phyloP scores from a whole-genome alignment of 2,329 filamentous ascomycete genomes.

The Septoria petroselini region DNA sequence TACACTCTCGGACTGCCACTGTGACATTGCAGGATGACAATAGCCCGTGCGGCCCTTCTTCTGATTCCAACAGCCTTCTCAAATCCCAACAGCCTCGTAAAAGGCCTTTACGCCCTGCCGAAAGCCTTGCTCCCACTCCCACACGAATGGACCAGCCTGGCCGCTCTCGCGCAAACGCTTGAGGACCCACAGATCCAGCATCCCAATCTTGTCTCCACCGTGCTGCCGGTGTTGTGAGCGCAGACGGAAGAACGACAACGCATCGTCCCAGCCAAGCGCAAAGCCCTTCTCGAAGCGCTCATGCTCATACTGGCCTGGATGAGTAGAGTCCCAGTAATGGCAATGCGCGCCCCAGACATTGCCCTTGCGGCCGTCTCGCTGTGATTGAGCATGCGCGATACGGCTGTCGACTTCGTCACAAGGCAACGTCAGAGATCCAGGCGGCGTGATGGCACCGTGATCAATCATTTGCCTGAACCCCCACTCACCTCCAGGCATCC shows the following conservation, averaged over 20 bases:
- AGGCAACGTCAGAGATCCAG: conserved; percentile 41
- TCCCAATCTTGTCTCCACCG: conserved; percentile 55
- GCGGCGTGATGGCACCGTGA: conserved; percentile 43
- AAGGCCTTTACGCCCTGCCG: conserved; percentile 48
- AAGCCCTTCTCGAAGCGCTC: conserved; percentile 56
- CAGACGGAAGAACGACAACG: conserved; percentile 50
- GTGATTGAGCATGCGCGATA: conserved; percentile 42
- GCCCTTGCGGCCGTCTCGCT: conserved; percentile 39
- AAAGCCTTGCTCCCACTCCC: conserved; percentile 53
- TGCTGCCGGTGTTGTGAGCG: conserved; percentile 38
- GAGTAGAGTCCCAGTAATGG: conserved; percentile 50
- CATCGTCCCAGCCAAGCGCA: conserved; percentile 56
- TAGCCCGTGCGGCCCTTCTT: no score
- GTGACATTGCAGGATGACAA: no score
- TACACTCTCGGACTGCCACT: not conserved
- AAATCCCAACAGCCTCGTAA: conserved; percentile 35
- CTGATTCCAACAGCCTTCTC: conserved; percentile 3
- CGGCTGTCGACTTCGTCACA: conserved; percentile 40
- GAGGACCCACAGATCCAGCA: conserved; percentile 56
- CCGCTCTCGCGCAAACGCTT: conserved; percentile 55
- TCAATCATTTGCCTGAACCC: conserved; percentile 55
- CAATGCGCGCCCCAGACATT: conserved; percentile 46
- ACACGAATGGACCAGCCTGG: conserved; percentile 48
- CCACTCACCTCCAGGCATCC: conserved; percentile 62
- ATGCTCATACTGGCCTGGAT: conserved; percentile 50